Evolutionary conservation across 2,329 filamentous ascomycete species (phyloP), one percentile per base, ranked within the genome.

Genomic region (Neofusicoccum umdonicola): DNA sequence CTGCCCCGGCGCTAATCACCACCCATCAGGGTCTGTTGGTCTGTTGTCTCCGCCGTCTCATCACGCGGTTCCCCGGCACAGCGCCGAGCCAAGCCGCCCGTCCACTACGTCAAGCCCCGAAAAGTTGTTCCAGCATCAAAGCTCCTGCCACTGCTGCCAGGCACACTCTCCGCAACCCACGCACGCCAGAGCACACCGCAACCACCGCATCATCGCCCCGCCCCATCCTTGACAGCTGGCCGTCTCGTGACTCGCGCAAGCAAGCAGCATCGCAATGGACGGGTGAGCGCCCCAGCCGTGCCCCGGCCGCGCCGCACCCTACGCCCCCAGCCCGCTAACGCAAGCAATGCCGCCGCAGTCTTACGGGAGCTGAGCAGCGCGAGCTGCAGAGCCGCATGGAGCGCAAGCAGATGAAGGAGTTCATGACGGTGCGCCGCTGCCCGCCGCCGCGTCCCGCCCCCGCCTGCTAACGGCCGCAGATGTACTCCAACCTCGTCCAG

Each of bases 341-440:
- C 61, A 63, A 65, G 57, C 44, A 62, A 45, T 63, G 60, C 48
- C 44, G 27, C 39, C 22, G 54, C 73, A 90, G 88, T 72, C 90
- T 96, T 77, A 91, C 87, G 71, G 77, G 85, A 73, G 79, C 87
- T 73, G 94, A 98, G 85, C 91, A 96, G 84, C 91, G 92, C 82
- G 92, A 95, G 85, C 90, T 99, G 77, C 90, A 96, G 81, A 82
- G 87, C 82, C 92, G 95, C 80, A 93, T 99, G 87, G 93, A 98
- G 84, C 91, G 91, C 82, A 96, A 95, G 82, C 95, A 99, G 82
- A 92, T 99, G 85, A 97, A 97, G 83, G 94, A 98, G 78, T 98
- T 99, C 78, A 97, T 98, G 90, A 91, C 88, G 74, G 95, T 98
- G 85, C 72, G 92, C 84, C 54, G 65, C n/a, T n/a, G 5, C 45